Evolutionary conservation across 1,284 basidiomycete genomes (phyloP).

Genomic region (Earliella scabrosa): DNA sequence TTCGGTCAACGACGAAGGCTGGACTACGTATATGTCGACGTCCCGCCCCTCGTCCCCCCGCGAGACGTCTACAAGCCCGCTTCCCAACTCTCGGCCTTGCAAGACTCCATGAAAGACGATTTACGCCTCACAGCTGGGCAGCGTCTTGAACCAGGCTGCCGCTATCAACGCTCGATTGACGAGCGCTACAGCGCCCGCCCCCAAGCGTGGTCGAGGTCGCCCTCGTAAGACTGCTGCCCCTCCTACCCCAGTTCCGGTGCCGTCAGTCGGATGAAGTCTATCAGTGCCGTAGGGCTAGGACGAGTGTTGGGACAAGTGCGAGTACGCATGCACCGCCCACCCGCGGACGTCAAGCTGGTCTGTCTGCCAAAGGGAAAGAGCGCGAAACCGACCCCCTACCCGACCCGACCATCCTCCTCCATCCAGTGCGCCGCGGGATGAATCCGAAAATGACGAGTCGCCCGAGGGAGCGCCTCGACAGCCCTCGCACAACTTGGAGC

Average conservation of each 20-base stretch:
- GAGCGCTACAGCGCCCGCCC: not conserved
- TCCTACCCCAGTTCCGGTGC: not conserved
- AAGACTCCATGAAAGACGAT: not conserved
- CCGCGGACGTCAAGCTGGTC: constrained; percentile 9
- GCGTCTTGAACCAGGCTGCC: constrained; percentile 3
- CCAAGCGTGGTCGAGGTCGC: not conserved
- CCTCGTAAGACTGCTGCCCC: not conserved
- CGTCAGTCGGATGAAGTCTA: not conserved
- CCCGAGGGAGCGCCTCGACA: not conserved
- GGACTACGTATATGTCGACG: constrained; percentile 5
- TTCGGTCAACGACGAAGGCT: constrained; percentile 5
- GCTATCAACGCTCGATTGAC: not conserved
- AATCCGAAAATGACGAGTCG: not conserved
- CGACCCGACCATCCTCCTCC: not conserved
- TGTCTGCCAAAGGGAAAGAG: constrained; percentile 3
- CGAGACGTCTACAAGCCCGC: constrained; percentile 8
- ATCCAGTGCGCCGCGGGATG: not conserved
- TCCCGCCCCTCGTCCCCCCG: constrained; percentile 10
- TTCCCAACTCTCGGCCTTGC: not conserved
- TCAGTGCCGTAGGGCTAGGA: not conserved
- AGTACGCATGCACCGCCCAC: not conserved
- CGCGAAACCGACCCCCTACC: not conserved
- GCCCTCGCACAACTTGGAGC: constrained; percentile 13
- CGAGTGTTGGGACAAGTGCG: not conserved
- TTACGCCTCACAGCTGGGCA: constrained; percentile 10